Evolutionary conservation across 192 early-diverging fungal genomes (phyloP).

Genomic region (Ramicandelaber brevisporus): DNA sequence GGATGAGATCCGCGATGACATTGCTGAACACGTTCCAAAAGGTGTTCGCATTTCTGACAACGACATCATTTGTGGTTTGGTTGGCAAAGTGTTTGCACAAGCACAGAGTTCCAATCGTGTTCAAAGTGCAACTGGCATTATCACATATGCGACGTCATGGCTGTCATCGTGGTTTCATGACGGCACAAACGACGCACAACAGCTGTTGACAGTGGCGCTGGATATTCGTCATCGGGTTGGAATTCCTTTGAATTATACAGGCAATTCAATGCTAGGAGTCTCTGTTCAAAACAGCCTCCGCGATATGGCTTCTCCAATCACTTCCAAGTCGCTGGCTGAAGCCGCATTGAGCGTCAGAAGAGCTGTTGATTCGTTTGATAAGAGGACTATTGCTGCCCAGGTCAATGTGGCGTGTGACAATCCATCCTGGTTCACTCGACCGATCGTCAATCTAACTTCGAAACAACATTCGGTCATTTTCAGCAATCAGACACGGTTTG

Average conservation of each 20-base stretch:
- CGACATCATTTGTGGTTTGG: conserved; percentile 2
- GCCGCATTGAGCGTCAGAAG: no score
- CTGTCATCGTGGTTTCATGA: no score
- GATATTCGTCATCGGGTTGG: no score
- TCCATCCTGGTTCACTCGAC: neutral
- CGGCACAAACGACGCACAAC: no score
- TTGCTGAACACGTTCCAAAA: neutral
- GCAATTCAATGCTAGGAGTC: no score
- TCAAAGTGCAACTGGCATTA: neutral
- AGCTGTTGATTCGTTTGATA: no score
- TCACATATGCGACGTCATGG: no score
- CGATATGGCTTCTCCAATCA: no score
- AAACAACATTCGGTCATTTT: neutral
- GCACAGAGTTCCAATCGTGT: neutral
- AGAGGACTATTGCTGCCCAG: conserved; percentile 1
- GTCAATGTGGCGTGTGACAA: neutral
- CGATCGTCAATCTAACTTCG: neutral
- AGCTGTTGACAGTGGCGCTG: no score
- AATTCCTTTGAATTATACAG: no score
- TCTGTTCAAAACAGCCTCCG: no score
- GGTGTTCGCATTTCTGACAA: conserved; percentile 2
- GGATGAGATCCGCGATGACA: neutral
- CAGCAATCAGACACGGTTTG: conserved; percentile 1
- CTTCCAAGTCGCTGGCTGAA: no score
- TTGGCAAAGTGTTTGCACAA: conserved; percentile 2